These are phyloP conservation scores for Lichtheimia ramosa DNA, from an alignment of 371 early-diverging fungal species.

Conservation along the genomic window DNA sequence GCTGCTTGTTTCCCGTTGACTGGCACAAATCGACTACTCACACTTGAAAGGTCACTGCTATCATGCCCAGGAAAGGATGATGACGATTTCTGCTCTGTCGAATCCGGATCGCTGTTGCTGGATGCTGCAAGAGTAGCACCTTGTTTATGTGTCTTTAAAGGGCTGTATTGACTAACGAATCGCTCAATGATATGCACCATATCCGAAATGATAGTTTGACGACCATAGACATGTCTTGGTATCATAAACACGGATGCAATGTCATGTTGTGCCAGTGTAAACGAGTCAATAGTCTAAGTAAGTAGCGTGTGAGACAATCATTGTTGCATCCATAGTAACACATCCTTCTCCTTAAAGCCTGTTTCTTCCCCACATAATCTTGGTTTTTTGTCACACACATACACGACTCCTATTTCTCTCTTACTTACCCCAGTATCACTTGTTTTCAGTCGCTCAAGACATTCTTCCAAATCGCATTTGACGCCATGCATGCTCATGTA, in stretches of 20 bases:
- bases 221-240: constrained; percentile 41
- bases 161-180: constrained; percentile 21
- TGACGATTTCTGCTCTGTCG: too few relatives aligned
- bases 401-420: not conserved
- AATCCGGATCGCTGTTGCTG: too few relatives aligned
- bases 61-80: too few relatives aligned
- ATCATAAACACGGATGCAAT: constrained; percentile 47
- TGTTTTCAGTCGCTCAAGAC: constrained; percentile 32
- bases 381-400: too few relatives aligned
- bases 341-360: too few relatives aligned
- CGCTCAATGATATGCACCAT: constrained; percentile 35
- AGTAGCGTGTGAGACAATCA: too few relatives aligned
- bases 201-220: constrained; percentile 31
- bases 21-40: too few relatives aligned
- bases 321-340: too few relatives aligned
- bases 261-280: constrained; percentile 40
- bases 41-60: too few relatives aligned
- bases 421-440: constrained; percentile 22
- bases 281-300: constrained; percentile 30
- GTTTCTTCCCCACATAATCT: too few relatives aligned
- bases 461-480: constrained; percentile 52
- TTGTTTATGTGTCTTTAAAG: too few relatives aligned
- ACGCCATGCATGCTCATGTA: constrained; percentile 59
- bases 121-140: too few relatives aligned
- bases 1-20: not conserved